Percentiles rank a stretch among this genome's conserved stretches.
Conservation (phyloP, 208 protist species). For the Angomonas deanei region DNA sequence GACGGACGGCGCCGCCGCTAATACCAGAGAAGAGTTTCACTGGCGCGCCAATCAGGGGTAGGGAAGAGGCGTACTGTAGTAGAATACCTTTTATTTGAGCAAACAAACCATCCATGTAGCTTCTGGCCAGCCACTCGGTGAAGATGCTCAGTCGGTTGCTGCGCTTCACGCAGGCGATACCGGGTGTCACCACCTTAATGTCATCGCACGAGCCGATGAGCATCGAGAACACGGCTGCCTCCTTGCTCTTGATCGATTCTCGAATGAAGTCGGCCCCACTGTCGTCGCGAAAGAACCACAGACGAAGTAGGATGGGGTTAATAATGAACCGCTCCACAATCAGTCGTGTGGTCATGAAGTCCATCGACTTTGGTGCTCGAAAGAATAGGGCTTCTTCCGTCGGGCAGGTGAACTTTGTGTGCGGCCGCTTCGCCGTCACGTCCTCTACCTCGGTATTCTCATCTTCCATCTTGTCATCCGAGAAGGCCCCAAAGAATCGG, state of each 20-base stretch:
- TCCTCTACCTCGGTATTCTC: conserved; percentile 10
- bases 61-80: conserved; percentile 84
- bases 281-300: conserved; percentile 77
- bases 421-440: conserved; percentile 8
- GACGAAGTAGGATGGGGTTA: conserved; percentile 74
- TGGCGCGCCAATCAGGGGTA: conserved; percentile 79
- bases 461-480: conserved; percentile 10
- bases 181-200: conserved; percentile 62
- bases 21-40: conserved; percentile 76
- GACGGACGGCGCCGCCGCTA: conserved; percentile 67
- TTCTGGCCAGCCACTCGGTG: conserved; percentile 61
- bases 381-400: conserved; percentile 26
- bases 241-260: conserved; percentile 51
- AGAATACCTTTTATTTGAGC: conserved; percentile 61
- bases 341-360: conserved; percentile 56
- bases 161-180: conserved; percentile 57
- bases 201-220: conserved; percentile 79
- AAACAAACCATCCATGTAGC: conserved; percentile 63
- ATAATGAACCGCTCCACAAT: conserved; percentile 82
- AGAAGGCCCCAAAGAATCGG: conserved; percentile 24
- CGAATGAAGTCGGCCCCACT: conserved; percentile 79
- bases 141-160: conserved; percentile 51
- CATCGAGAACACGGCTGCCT: conserved; percentile 81
- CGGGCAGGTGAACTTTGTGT: conserved; percentile 25
- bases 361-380: conserved; percentile 36